These are phyloP conservation scores for Kodamaea arcana DNA, from an alignment of 1,139 yeast genomes.

Conservation along the genomic window DNA sequence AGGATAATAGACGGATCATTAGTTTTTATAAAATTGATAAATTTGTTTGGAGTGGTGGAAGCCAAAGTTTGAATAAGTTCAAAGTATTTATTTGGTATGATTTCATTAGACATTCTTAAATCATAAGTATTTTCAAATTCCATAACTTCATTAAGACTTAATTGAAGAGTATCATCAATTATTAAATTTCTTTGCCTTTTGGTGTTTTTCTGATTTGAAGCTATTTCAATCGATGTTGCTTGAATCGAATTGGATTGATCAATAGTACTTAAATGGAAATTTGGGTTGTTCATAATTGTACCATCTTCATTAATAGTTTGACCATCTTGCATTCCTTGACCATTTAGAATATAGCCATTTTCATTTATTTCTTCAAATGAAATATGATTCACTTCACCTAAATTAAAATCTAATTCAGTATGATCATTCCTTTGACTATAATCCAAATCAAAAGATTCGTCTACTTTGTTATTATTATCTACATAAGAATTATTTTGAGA, in stretches of 20 bases:
- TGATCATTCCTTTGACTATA: not conserved
- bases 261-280: conserved; percentile 12
- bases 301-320: conserved; percentile 5
- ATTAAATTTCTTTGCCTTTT: not conserved
- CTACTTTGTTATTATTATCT: not conserved
- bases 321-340: too few relatives aligned
- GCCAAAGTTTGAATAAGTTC: not conserved
- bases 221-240: not conserved
- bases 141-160: not conserved
- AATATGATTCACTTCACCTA: conserved; percentile 7
- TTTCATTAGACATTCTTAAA: not conserved
- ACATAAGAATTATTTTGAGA: not conserved
- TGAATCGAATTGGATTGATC: too few relatives aligned
- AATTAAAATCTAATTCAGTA: conserved; percentile 7
- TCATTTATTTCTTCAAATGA: conserved; percentile 3
- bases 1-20: conserved; percentile 2
- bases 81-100: not conserved
- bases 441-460: not conserved
- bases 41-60: not conserved
- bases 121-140: not conserved
- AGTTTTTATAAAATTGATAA: not conserved
- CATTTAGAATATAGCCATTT: not conserved
- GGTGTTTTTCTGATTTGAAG: not conserved
- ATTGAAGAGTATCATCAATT: conserved; percentile 1
- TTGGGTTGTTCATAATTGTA: conserved; percentile 11